These are phyloP conservation scores for Xanthoconium separans DNA, from an alignment of 1,284 basidiomycete species.

Conservation along the genomic window DNA sequence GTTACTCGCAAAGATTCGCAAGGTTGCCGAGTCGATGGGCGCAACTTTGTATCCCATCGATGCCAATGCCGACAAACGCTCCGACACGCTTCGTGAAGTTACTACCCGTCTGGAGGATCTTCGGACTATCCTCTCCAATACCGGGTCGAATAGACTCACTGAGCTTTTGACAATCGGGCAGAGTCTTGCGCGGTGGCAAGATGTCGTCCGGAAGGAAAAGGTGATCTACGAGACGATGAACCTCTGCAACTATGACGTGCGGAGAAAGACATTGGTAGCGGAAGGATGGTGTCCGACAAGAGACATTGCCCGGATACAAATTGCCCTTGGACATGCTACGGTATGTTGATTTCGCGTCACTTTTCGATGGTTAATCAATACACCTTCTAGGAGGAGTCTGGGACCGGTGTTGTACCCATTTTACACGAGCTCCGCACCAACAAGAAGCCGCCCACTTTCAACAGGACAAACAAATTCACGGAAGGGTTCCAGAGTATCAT, in stretches of 20 bases:
- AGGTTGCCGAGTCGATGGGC: constrained; percentile 98
- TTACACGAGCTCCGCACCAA: constrained; percentile 88
- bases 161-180: constrained; percentile 90
- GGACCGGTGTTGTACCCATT: constrained; percentile 90
- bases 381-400: constrained; percentile 77
- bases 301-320: constrained; percentile 86
- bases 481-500: constrained; percentile 98
- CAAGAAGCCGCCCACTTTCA: constrained; percentile 95
- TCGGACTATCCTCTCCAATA: constrained; percentile 88
- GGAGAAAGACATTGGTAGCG: constrained; percentile 93
- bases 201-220: constrained; percentile 95
- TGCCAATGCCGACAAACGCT: constrained; percentile 88
- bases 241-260: constrained; percentile 91
- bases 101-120: constrained; percentile 90
- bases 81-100: constrained; percentile 88
- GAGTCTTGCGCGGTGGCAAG: constrained; percentile 86
- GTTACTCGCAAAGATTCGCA: constrained; percentile 95
- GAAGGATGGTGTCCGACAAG: constrained; percentile 97
- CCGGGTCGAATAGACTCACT: constrained; percentile 79
- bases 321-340: constrained; percentile 90
- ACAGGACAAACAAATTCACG: constrained; percentile 95
- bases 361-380: not conserved
- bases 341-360: constrained; percentile 42
- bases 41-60: constrained; percentile 97
- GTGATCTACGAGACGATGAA: constrained; percentile 94